phyloP scores from a whole-genome alignment of 2,329 filamentous ascomycete genomes.

The Stromatinia cepivora region DNA sequence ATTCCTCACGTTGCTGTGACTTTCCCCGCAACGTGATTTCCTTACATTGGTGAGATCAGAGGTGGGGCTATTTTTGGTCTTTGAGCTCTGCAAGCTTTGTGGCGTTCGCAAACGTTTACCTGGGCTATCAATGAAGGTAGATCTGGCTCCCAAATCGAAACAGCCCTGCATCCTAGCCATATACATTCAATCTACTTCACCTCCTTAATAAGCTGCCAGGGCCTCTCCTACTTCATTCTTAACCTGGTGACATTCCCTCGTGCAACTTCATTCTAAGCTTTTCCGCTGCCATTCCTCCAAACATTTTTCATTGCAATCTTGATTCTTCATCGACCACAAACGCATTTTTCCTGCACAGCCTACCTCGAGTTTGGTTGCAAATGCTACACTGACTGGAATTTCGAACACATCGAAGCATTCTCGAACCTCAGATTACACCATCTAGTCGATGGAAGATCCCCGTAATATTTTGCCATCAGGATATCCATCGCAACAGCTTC shows the following conservation, averaged over 20 bases:
- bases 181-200: slow-evolving; percentile 20
- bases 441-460: slow-evolving; percentile 36
- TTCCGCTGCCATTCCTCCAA: slow-evolving; percentile 39
- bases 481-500: slow-evolving; percentile 30
- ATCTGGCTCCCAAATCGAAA: slow-evolving; percentile 29
- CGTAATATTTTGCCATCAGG: slow-evolving; percentile 33
- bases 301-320: slow-evolving; percentile 41
- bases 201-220: slow-evolving; percentile 36
- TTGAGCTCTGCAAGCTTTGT: slow-evolving; percentile 22
- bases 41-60: slow-evolving; percentile 32
- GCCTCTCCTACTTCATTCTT: slow-evolving; percentile 40
- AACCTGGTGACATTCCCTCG: slow-evolving; percentile 38
- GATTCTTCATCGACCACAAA: slow-evolving; percentile 35
- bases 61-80: slow-evolving; percentile 17
- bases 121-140: slow-evolving; percentile 24
- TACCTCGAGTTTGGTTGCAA: slow-evolving; percentile 26
- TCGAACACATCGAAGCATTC: slow-evolving; percentile 36
- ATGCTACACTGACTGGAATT: slow-evolving; percentile 26
- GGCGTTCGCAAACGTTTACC: slow-evolving; percentile 29
- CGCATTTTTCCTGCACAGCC: slow-evolving; percentile 28
- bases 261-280: slow-evolving; percentile 27
- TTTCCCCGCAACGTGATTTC: slow-evolving; percentile 28
- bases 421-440: slow-evolving; percentile 26
- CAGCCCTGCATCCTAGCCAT: slow-evolving; percentile 33
- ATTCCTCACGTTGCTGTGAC: slow-evolving; percentile 35